A percentile compares a stretch with the other conserved stretches of the same genome.
Evolutionary conservation across 73 alveolate species (phyloP).

Genomic region (Tetrahymena borealis): DNA sequence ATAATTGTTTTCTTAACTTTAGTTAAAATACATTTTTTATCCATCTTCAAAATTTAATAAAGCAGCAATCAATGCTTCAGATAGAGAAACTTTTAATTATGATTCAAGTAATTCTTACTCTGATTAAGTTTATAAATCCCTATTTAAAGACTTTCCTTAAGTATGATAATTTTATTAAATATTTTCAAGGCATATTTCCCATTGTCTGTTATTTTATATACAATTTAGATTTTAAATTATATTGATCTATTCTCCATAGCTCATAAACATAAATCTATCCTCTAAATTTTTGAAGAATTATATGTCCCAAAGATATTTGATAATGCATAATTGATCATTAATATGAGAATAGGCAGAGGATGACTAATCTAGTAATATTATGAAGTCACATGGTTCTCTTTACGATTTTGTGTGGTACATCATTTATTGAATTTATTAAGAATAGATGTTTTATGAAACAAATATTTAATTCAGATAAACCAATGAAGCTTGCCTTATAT

Average conservation of each 20-base stretch:
- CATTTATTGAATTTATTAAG: not conserved
- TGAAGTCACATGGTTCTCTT: not conserved
- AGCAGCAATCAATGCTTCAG: too few species aligned
- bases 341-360: not conserved
- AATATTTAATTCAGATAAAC: not conserved
- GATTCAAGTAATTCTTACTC: too few species aligned
- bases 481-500: not conserved
- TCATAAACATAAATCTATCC: not conserved
- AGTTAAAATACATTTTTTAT: too few species aligned
- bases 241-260: not conserved
- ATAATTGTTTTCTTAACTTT: too few species aligned
- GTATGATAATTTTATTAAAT: too few species aligned
- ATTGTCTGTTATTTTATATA: not conserved
- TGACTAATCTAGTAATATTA: not conserved
- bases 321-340: not conserved
- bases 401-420: not conserved
- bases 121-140: too few species aligned
- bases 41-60: too few species aligned
- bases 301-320: not conserved
- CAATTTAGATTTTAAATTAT: not conserved
- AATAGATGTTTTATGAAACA: not conserved
- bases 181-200: too few species aligned
- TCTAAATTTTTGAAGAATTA: not conserved
- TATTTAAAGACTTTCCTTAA: not conserved
- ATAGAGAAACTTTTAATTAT: too few species aligned